Conservation (phyloP, 192 early-diverging fungal genomes). For the Bifiguratus adelaidae region DNA sequence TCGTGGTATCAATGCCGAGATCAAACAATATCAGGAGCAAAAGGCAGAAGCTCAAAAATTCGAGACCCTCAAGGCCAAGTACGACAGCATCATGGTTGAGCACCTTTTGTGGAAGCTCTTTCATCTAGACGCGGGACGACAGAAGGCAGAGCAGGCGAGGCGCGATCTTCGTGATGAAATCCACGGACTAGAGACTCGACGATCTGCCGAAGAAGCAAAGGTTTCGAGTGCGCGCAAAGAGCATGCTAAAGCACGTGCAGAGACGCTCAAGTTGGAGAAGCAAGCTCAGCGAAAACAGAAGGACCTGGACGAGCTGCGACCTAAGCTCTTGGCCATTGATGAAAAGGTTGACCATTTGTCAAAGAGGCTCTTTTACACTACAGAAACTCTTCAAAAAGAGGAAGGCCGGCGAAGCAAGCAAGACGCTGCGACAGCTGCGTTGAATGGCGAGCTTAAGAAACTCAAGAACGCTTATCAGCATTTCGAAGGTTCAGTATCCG, state of each 20-base stretch:
- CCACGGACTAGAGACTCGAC: constrained; percentile 39
- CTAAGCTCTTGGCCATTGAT: constrained; percentile 46
- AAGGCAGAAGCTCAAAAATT: constrained; percentile 85
- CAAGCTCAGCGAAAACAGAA: constrained; percentile 61
- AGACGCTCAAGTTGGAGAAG: constrained; percentile 61
- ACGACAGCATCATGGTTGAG: constrained; percentile 45
- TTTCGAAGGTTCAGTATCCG: too few relatives aligned
- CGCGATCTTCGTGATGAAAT: constrained; percentile 46
- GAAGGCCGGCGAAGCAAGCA: constrained; percentile 38
- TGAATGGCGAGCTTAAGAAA: too few relatives aligned
- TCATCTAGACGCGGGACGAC: too few relatives aligned
- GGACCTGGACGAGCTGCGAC: constrained; percentile 63
- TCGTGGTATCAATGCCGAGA: constrained; percentile 77
- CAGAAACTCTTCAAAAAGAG: too few relatives aligned
- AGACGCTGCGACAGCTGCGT: constrained; percentile 44
- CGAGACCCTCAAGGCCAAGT: constrained; percentile 47
- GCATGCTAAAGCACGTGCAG: constrained; percentile 62
- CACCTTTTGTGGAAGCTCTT: constrained; percentile 88
- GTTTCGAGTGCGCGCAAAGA: constrained; percentile 53
- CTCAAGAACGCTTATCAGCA: too few relatives aligned
- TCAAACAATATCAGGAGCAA: constrained; percentile 88
- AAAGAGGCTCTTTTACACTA: too few relatives aligned
- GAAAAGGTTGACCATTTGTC: constrained; percentile 65
- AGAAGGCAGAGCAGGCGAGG: constrained; percentile 61
- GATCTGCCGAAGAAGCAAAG: constrained; percentile 19